Evolutionary conservation across 2,329 filamentous ascomycete species (phyloP).

Genomic region (Metarhizium sp.): DNA sequence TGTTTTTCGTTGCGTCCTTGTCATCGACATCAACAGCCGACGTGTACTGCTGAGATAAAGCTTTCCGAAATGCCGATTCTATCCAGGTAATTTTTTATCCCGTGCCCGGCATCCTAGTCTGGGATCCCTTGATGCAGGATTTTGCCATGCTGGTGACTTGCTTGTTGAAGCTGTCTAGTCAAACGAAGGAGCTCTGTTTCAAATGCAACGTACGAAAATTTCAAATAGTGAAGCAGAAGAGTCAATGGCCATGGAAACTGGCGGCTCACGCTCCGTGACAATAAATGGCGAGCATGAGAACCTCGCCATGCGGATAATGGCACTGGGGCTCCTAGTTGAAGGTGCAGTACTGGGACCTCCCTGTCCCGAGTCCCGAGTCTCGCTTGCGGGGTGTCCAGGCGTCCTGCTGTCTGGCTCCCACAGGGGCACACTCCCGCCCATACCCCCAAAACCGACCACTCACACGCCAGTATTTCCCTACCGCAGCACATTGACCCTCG

Average conservation of each 20-base stretch:
- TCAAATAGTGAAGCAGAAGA: neutral
- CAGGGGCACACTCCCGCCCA: neutral
- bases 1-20: neutral
- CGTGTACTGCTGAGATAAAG: neutral
- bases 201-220: neutral
- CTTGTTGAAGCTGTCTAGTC: no score
- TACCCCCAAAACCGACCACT: neutral
- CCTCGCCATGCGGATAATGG: neutral
- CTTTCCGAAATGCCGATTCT: neutral
- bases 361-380: neutral
- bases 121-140: neutral
- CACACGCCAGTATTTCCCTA: neutral
- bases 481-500: neutral
- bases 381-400: neutral
- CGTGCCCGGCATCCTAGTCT: neutral
- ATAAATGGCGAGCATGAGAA: neutral
- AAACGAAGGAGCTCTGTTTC: no score
- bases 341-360: no score
- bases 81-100: neutral
- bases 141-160: neutral
- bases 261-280: no score
- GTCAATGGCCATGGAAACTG: neutral
- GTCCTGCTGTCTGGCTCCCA: neutral
- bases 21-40: neutral
- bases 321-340: no score